Evolutionary conservation across 371 early-diverging fungal species (phyloP).

Genomic region (Dipsacomyces acuminosporus): DNA sequence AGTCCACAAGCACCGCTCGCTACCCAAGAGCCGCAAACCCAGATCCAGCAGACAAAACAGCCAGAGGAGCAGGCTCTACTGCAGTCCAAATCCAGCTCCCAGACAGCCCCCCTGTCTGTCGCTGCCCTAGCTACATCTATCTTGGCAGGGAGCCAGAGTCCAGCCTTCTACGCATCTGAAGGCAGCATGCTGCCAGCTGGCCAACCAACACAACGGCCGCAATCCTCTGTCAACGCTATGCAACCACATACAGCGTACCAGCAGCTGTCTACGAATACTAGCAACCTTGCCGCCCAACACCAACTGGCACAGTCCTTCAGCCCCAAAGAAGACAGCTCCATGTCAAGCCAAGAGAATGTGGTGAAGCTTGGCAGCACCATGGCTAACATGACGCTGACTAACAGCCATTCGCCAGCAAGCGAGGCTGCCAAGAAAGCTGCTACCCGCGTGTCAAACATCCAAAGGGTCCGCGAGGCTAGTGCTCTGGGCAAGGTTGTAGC

Average conservation of each 20-base stretch:
- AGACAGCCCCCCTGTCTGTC: too few relatives aligned
- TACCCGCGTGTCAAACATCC: constrained; percentile 32
- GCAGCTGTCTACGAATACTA: neutral
- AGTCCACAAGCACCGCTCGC: neutral
- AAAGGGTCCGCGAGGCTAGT: constrained; percentile 36
- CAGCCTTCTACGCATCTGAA: too few relatives aligned
- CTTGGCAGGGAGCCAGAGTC: too few relatives aligned
- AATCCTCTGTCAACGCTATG: too few relatives aligned
- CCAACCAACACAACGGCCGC: too few relatives aligned
- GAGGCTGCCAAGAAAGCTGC: constrained; percentile 6
- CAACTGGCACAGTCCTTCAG: constrained; percentile 11
- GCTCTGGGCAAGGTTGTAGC: constrained; percentile 22
- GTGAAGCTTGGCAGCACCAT: constrained; percentile 20
- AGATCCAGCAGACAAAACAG: too few relatives aligned
- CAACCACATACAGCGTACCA: neutral
- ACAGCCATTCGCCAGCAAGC: neutral
- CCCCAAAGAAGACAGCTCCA: constrained; percentile 19
- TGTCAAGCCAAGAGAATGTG: constrained; percentile 18
- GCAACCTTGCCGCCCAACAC: neutral
- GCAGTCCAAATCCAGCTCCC: too few relatives aligned
- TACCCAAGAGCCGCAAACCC: too few relatives aligned
- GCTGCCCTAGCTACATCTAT: too few relatives aligned
- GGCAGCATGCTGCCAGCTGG: too few relatives aligned
- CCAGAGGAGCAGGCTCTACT: too few relatives aligned
- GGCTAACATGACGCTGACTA: constrained; percentile 26